Evolutionary conservation across 225 moss, liverwort and hornwort species (phyloP).

Genomic region (Lunularia cruciata): DNA sequence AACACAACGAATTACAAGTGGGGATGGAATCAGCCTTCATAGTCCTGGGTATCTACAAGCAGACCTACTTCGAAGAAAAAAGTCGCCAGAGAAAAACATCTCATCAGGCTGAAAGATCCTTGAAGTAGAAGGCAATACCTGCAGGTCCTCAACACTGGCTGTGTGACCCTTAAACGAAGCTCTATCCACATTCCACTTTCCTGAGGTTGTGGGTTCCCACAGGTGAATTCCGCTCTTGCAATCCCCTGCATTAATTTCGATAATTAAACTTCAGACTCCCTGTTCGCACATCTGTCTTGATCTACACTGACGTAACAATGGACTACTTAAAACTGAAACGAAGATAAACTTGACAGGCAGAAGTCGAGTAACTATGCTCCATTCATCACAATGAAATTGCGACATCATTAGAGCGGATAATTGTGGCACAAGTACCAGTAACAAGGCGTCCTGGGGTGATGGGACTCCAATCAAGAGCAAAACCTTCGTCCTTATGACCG

Average conservation of each 20-base stretch:
- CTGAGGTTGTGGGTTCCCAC: conserved; percentile 80
- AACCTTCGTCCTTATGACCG: conserved; percentile 94
- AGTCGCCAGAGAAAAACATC: not conserved
- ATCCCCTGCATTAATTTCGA: conserved; percentile 56
- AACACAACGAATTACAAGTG: not conserved
- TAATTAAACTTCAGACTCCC: too few relatives aligned
- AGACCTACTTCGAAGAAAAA: not conserved
- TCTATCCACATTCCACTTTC: conserved; percentile 90
- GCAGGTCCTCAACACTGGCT: conserved; percentile 91
- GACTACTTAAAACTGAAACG: too few relatives aligned
- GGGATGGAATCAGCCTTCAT: not conserved
- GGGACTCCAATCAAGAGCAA: conserved; percentile 92
- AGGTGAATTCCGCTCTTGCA: conserved; percentile 80
- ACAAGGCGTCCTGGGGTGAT: conserved; percentile 81
- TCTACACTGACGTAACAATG: too few relatives aligned
- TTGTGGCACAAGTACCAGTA: conserved; percentile 56
- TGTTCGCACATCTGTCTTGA: too few relatives aligned
- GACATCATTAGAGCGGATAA: too few relatives aligned
- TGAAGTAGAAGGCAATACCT: conserved; percentile 43
- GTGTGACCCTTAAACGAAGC: conserved; percentile 62
- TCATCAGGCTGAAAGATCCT: not conserved
- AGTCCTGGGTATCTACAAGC: too few relatives aligned
- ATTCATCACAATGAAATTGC: too few relatives aligned
- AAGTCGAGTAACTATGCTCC: too few relatives aligned
- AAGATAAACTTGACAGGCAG: too few relatives aligned